phyloP scores from a whole-genome alignment of 345 rosid genomes.

The Rhizophora apiculata region DNA sequence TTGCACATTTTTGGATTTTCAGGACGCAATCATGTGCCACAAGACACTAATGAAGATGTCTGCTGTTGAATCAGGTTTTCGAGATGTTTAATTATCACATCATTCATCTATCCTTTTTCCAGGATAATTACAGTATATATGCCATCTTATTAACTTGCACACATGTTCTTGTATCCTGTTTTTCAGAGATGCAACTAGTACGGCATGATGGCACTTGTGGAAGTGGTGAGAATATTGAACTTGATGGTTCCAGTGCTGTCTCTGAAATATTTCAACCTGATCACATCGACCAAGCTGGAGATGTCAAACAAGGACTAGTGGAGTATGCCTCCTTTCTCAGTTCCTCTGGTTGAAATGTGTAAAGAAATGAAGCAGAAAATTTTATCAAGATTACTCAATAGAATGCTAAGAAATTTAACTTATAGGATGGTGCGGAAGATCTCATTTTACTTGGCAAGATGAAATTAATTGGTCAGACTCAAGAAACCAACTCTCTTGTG shows the following conservation, averaged over 20 bases:
- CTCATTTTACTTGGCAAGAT: no score
- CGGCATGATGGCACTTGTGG: constrained; percentile 16
- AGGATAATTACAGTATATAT: not conserved
- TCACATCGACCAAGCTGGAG: constrained; percentile 26
- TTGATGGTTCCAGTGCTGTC: constrained; percentile 33
- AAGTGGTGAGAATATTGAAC: constrained; percentile 24
- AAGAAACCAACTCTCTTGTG: no score
- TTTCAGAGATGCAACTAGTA: constrained; percentile 35
- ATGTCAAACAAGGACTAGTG: constrained; percentile 24
- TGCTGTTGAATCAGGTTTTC: constrained; percentile 33
- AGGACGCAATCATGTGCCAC: constrained; percentile 64
- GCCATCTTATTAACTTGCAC: not conserved
- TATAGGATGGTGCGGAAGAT: no score
- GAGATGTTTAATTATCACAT: not conserved
- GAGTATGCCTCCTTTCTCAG: constrained; percentile 42
- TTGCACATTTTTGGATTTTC: constrained; percentile 64
- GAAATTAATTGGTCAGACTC: no score
- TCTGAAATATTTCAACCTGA: constrained; percentile 40
- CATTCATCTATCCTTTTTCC: not conserved
- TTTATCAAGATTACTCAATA: no score
- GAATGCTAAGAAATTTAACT: no score
- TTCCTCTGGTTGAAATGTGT: not conserved
- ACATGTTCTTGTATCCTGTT: constrained; percentile 6
- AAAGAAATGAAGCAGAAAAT: not conserved
- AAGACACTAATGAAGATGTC: constrained; percentile 37